Percentiles rank a stretch among this genome's conserved stretches.
phyloP scores from a whole-genome alignment of 1,139 yeast species.

The Pichia sp. region DNA sequence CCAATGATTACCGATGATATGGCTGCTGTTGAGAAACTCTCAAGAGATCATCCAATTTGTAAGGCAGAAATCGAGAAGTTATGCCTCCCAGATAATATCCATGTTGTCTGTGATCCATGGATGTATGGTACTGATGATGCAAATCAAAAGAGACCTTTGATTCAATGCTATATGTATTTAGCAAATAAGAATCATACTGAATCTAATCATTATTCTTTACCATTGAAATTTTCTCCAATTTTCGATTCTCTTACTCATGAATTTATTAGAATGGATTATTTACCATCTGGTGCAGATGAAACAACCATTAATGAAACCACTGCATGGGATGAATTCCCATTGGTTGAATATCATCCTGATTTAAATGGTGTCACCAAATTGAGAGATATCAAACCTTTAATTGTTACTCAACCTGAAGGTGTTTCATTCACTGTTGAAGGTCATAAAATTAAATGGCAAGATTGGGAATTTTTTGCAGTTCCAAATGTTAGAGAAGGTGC shows the following conservation, averaged over 20 bases:
- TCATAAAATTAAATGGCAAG: conserved; percentile 72
- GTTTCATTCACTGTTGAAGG: conserved; percentile 66
- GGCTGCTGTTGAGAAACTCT: conserved; percentile 43
- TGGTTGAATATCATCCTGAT: conserved; percentile 69
- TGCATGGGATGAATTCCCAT: conserved; percentile 53
- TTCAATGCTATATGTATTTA: conserved; percentile 75
- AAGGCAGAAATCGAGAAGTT: conserved; percentile 56
- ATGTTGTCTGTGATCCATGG: conserved; percentile 74
- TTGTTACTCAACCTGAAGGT: conserved; percentile 79
- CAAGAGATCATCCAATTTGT: conserved; percentile 51
- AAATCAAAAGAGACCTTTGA: conserved; percentile 51
- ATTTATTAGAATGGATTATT: conserved; percentile 69
- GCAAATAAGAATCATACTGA: conserved; percentile 65
- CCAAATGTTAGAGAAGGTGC: conserved; percentile 79
- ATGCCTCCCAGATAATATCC: conserved; percentile 46
- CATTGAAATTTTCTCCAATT: conserved; percentile 76
- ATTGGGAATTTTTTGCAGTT: conserved; percentile 78
- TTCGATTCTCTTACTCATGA: conserved; percentile 60
- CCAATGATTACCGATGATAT: conserved; percentile 71
- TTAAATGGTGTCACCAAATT: conserved; percentile 49
- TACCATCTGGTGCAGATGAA: conserved; percentile 66
- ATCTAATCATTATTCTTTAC: conserved; percentile 79
- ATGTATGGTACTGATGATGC: conserved; percentile 76
- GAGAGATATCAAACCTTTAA: conserved; percentile 69
- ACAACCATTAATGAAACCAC: conserved; percentile 42